Base-by-base conservation (phyloP, 441 rosid genomes). In the Populus tomentosa region DNA sequence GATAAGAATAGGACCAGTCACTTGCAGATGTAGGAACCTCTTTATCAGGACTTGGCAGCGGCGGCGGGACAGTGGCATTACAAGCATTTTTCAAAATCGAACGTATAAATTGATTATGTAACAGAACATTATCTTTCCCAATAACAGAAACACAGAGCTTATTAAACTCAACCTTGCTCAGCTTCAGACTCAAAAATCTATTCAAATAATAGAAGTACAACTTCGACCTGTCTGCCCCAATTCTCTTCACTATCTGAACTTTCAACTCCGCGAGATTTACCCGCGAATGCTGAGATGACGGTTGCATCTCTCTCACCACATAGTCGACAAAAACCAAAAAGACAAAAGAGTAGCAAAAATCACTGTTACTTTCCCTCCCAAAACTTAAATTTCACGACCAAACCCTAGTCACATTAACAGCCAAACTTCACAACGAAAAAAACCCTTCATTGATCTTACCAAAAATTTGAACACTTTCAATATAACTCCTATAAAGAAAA, bases 121-220 rank as follows among this genome's bases (percentile, higher is more conserved):
- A 85, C 1, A 87, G 83, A 38, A 93, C 86, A 86, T 91, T 90
- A 80, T 93, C 97, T 77, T 88, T 88, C 77, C 98, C 98, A 70
- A 93, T 83, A 64, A 85, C 70, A 36, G 89, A 89, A 78, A 46
- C 77, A 78, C 97, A 91, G 21, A 82, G 87, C 87, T 88, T 90
- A 82, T 89, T 86, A 69, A 90, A 91, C 79, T 91, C 95, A 36
- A 83, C 82, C 85, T 93, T 91, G 78, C 84, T 87, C 67, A 93
- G 82, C 85, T 89, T 93, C 83, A 80, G 87, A 81, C 89, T 86
- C 79, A 93, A 79, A 82, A 90, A 90, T 78, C 88, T 89, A 35
- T 86, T 90, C 88, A 93, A 82, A 78, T 85, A 82, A 80, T 82
- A 82, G 70, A 90, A 91, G 70, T 93, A 93, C 72, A 83, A 82